Conservation (phyloP, 352 stramenopile species). For the Aphanomyces cochlioides region DNA sequence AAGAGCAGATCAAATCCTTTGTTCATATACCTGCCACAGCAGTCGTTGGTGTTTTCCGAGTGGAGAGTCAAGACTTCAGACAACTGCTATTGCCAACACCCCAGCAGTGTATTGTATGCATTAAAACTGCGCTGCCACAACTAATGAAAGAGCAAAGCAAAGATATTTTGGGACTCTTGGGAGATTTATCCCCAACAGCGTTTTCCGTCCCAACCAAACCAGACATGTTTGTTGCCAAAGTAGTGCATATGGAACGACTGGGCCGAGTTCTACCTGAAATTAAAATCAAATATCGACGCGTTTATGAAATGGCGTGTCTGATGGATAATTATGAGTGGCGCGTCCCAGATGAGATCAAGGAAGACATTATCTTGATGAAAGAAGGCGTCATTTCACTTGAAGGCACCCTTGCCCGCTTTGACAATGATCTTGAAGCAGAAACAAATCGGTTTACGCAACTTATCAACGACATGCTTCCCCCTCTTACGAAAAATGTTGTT, state of each 20-base stretch:
- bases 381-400: slow-evolving; percentile 89
- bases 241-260: slow-evolving; percentile 84
- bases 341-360: slow-evolving; percentile 89
- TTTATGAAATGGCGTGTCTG: slow-evolving; percentile 84
- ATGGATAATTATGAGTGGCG: slow-evolving; percentile 91
- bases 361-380: slow-evolving; percentile 92
- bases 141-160: slow-evolving; percentile 86
- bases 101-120: slow-evolving; percentile 78
- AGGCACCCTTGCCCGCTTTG: slow-evolving; percentile 82
- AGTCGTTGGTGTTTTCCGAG: slow-evolving; percentile 89
- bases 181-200: slow-evolving; percentile 73
- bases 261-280: slow-evolving; percentile 57
- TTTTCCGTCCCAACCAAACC: slow-evolving; percentile 66
- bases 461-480: slow-evolving; percentile 85
- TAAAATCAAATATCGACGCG: slow-evolving; percentile 61
- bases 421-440: slow-evolving; percentile 89
- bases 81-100: slow-evolving; percentile 83
- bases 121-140: slow-evolving; percentile 77
- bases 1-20: slow-evolving; percentile 72
- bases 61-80: slow-evolving; percentile 89
- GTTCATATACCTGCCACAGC: slow-evolving; percentile 74
- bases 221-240: slow-evolving; percentile 84
- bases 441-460: slow-evolving; percentile 87
- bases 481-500: slow-evolving; percentile 61
- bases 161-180: slow-evolving; percentile 77